Evolutionary conservation across 2,329 filamentous ascomycete genomes (phyloP).

Genomic region (Aspergillus chevalieri): DNA sequence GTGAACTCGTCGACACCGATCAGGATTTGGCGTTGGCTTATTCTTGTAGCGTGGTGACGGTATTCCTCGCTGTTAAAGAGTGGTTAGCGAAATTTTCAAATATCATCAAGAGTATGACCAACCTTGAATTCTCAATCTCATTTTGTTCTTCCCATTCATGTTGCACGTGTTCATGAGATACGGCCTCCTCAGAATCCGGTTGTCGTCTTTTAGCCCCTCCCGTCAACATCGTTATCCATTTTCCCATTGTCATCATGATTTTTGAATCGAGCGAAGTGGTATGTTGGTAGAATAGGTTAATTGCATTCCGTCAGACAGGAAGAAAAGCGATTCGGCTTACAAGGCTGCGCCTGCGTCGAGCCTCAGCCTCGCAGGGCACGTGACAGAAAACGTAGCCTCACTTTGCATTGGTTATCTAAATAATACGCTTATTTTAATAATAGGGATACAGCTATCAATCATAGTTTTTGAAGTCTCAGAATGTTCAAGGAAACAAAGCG

Average conservation of each 20-base stretch:
- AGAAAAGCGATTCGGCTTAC: too few species aligned
- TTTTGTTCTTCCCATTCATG: neutral
- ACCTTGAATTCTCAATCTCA: neutral
- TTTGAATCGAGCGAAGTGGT: too few species aligned
- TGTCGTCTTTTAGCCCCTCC: neutral
- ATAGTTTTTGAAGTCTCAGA: too few species aligned
- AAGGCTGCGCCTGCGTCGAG: too few species aligned
- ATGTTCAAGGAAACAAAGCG: too few species aligned
- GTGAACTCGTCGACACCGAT: conserved; percentile 4
- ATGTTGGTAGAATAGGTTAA: too few species aligned
- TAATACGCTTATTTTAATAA: too few species aligned
- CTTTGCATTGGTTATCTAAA: too few species aligned
- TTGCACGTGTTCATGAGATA: neutral
- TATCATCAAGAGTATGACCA: neutral
- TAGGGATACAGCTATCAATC: too few species aligned
- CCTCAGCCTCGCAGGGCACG: too few species aligned
- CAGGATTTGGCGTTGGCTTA: neutral
- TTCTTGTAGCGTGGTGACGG: neutral
- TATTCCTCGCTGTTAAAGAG: neutral
- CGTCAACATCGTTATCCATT: neutral
- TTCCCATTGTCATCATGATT: neutral
- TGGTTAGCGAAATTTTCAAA: neutral
- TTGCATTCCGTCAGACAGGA: neutral
- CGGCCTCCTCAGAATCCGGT: neutral
- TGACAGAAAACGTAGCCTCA: too few species aligned